These are phyloP conservation scores for Sugiyamaella marilandica DNA, from an alignment of 805 yeast species.

Conservation along the genomic window DNA sequence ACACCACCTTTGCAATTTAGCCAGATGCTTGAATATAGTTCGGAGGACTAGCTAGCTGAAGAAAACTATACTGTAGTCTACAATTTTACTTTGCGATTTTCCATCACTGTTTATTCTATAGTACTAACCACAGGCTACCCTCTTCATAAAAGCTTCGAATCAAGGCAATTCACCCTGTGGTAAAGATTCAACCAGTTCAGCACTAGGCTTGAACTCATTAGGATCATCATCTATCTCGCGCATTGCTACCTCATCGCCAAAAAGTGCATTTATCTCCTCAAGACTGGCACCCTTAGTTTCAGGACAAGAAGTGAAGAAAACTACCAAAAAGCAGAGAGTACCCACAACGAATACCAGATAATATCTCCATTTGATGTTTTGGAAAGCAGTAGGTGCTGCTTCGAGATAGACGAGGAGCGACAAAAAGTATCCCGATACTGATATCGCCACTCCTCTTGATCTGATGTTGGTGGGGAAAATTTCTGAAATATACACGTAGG, in stretches of 20 bases:
- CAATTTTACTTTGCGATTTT: no score
- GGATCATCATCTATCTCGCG: background rate
- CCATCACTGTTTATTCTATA: no score
- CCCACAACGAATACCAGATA: constrained; percentile 54
- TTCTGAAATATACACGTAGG: constrained; percentile 5
- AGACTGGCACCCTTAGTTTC: constrained; percentile 59
- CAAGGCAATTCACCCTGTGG: no score
- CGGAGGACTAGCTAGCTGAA: no score
- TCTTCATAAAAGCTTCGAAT: no score
- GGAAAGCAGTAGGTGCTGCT: constrained; percentile 94
- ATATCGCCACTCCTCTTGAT: constrained; percentile 76
- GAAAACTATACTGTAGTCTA: no score
- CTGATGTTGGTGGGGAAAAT: constrained; percentile 39
- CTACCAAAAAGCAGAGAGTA: constrained; percentile 31
- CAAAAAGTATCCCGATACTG: constrained; percentile 82
- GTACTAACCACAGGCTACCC: no score
- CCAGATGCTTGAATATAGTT: no score
- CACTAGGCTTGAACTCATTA: background rate
- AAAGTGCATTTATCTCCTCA: background rate
- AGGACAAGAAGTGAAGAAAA: constrained; percentile 51
- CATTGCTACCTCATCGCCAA: background rate
- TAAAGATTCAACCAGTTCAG: background rate
- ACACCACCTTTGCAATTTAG: no score
- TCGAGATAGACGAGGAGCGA: constrained; percentile 78
- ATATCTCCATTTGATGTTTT: constrained; percentile 54